Evolutionary conservation across 768 basidiomycete genomes (phyloP).

Genomic region (Russula foetens): DNA sequence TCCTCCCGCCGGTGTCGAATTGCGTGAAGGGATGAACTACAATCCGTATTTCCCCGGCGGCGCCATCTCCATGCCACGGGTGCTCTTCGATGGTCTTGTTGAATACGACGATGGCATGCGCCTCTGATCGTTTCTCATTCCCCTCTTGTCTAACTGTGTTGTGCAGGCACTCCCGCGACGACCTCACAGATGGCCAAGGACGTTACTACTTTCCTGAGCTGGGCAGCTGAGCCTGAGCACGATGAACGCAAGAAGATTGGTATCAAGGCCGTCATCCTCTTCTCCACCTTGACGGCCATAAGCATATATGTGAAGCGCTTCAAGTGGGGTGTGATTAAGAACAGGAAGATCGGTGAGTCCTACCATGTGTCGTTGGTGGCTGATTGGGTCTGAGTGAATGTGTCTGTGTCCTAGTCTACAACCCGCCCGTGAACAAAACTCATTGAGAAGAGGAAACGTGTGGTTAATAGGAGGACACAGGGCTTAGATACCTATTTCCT

Average conservation of each 20-base stretch:
- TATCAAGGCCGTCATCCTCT: conserved; percentile 90
- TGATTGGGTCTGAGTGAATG: conserved; percentile 3
- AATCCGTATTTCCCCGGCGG: conserved; percentile 99
- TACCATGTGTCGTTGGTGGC: background rate
- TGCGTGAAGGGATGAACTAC: conserved; percentile 98
- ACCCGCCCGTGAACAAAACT: conserved; percentile 47
- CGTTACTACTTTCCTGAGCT: conserved; percentile 88
- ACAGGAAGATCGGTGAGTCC: conserved; percentile 79
- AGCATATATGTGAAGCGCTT: conserved; percentile 89
- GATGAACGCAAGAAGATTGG: conserved; percentile 97
- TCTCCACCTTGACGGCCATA: conserved; percentile 74
- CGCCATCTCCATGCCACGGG: conserved; percentile 96
- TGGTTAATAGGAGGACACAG: background rate
- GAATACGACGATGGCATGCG: conserved; percentile 88
- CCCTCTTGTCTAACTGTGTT: background rate
- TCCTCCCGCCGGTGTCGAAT: conserved; percentile 88
- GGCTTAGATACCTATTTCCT: conserved; percentile 7
- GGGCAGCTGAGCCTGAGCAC: conserved; percentile 97
- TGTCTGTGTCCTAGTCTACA: conserved; percentile 40
- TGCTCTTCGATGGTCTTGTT: conserved; percentile 91
- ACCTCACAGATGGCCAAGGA: conserved; percentile 99
- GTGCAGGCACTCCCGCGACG: conserved; percentile 84
- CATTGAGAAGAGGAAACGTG: conserved; percentile 21
- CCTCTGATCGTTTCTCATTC: background rate
- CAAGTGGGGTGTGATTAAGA: conserved; percentile 92